A percentile compares a stretch with the other conserved stretches of the same genome.
Evolutionary conservation across 2,329 filamentous ascomycete species (phyloP).

Genomic region (Thyridium curvatum): DNA sequence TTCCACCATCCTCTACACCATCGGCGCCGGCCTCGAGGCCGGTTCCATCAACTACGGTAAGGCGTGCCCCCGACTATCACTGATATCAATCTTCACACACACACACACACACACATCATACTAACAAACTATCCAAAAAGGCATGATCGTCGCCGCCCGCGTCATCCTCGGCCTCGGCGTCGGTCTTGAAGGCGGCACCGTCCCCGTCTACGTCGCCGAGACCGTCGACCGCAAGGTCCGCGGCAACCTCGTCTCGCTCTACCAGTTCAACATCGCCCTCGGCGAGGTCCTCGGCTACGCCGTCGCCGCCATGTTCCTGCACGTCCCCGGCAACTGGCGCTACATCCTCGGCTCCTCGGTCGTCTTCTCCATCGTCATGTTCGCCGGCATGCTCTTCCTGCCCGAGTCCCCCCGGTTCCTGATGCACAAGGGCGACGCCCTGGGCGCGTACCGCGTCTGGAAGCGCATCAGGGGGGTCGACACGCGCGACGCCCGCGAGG

Average conservation of each 20-base stretch:
- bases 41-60: conserved; percentile 58
- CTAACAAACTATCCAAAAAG: no score
- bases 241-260: conserved; percentile 67
- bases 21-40: conserved; percentile 63
- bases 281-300: conserved; percentile 70
- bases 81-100: no score
- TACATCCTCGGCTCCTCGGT: conserved; percentile 69
- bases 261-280: conserved; percentile 71
- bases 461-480: conserved; percentile 61
- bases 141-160: conserved; percentile 63
- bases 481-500: conserved; percentile 52
- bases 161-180: conserved; percentile 66
- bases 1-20: conserved; percentile 62
- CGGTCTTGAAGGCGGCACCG: conserved; percentile 67
- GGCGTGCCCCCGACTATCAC: neutral
- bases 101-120: no score
- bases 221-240: conserved; percentile 61
- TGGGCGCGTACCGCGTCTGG: conserved; percentile 63
- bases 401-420: conserved; percentile 64
- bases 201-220: conserved; percentile 70
- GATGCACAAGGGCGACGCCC: conserved; percentile 57
- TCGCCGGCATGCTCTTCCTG: conserved; percentile 62
- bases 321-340: conserved; percentile 64
- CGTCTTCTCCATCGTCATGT: conserved; percentile 60
- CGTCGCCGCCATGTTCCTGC: conserved; percentile 65